Conservation (phyloP, 768 basidiomycete species). For the Strobilomyces confusus region DNA sequence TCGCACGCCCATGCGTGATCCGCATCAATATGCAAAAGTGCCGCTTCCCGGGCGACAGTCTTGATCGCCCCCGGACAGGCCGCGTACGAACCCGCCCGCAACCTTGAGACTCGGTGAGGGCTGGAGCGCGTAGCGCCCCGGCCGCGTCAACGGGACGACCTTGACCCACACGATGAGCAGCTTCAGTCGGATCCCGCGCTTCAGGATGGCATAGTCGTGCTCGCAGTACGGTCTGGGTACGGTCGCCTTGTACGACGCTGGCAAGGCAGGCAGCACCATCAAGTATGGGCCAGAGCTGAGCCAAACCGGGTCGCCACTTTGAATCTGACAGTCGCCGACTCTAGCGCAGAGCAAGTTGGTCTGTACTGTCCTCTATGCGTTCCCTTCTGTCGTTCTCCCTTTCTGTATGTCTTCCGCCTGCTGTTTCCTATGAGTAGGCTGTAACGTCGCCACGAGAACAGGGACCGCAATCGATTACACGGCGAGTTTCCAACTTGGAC, state of each 20-base stretch:
- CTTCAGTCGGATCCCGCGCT: slow-evolving; percentile 12
- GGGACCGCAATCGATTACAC: no score
- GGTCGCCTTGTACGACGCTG: slow-evolving; percentile 5
- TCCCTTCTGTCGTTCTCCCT: no score
- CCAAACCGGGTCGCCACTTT: no score
- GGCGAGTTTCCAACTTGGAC: no score
- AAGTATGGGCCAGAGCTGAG: no score
- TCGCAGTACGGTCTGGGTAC: neutral
- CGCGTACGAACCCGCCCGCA: neutral
- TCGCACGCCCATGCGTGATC: neutral
- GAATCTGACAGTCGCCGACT: no score
- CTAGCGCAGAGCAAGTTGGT: no score
- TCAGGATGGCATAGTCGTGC: slow-evolving; percentile 8
- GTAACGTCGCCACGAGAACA: no score
- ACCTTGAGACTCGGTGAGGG: neutral
- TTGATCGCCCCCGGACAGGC: neutral
- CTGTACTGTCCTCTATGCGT: no score
- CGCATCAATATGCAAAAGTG: slow-evolving; percentile 9
- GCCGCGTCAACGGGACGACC: neutral
- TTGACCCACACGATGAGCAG: slow-evolving; percentile 1
- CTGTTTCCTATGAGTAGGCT: no score
- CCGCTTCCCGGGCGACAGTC: neutral
- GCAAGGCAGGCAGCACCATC: slow-evolving; percentile 7
- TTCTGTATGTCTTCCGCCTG: no score
- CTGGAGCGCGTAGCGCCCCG: neutral